These are phyloP conservation scores for Amanita subjunquillea DNA, from an alignment of 768 basidiomycete genomes.

Conservation along the genomic window DNA sequence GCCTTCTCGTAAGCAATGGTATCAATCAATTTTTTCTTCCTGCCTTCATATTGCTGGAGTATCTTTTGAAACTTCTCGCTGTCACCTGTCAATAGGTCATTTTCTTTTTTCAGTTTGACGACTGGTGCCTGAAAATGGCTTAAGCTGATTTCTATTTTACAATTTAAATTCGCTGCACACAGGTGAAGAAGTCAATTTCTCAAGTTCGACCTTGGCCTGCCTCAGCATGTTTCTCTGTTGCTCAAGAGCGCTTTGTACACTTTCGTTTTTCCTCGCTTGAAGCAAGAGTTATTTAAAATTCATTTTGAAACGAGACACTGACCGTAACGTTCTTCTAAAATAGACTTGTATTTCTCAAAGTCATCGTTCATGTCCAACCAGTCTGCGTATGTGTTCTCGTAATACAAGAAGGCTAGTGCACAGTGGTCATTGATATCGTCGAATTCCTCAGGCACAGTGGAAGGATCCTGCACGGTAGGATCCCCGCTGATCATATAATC, in stretches of 20 bases:
- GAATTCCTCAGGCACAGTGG: conserved; percentile 63
- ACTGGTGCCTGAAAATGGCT: conserved; percentile 40
- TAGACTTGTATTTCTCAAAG: conserved; percentile 59
- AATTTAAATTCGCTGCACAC: conserved; percentile 22
- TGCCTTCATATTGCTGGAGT: conserved; percentile 56
- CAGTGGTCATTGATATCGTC: conserved; percentile 64
- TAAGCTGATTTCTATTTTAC: conserved; percentile 3
- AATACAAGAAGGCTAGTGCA: conserved; percentile 71
- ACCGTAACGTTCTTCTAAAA: conserved; percentile 75
- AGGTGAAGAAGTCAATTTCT: conserved; percentile 50
- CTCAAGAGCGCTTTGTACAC: conserved; percentile 54
- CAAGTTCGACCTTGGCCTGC: conserved; percentile 39
- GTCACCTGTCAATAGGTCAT: conserved; percentile 59
- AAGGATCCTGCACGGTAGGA: conserved; percentile 55
- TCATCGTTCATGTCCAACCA: conserved; percentile 63
- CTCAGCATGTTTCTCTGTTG: conserved; percentile 37
- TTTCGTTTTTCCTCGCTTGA: conserved; percentile 62
- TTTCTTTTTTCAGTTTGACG: conserved; percentile 49
- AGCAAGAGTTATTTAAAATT: conserved; percentile 4
- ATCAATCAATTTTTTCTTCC: conserved; percentile 59
- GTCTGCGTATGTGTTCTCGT: conserved; percentile 50
- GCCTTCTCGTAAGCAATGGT: conserved; percentile 59
- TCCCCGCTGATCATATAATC: conserved; percentile 53
- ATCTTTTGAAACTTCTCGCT: conserved; percentile 72
- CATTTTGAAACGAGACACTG: conserved; percentile 10